Percentiles rank a stretch among this genome's conserved stretches.
Evolutionary conservation across 345 rosid species (phyloP).

Genomic region (Citrus trifoliata): DNA sequence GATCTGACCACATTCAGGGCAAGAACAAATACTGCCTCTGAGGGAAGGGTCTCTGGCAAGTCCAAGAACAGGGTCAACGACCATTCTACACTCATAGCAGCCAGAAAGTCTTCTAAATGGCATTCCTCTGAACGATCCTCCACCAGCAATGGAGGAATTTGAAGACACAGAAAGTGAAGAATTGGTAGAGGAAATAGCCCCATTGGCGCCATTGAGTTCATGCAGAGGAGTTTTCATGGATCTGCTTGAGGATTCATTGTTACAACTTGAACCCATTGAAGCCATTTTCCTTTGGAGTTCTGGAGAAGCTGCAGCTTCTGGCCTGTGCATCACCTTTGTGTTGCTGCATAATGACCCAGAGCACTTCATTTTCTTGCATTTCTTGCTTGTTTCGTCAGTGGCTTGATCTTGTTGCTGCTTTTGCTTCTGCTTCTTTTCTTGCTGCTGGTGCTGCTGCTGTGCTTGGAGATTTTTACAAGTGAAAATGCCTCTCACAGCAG

Average conservation of each 20-base stretch:
- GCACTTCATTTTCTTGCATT: conserved; percentile 68
- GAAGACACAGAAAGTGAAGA: conserved; percentile 44
- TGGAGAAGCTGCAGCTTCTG: conserved; percentile 35
- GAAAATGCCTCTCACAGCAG: conserved; percentile 49
- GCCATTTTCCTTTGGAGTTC: conserved; percentile 46
- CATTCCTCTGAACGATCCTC: conserved; percentile 49
- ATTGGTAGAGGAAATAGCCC: conserved; percentile 33
- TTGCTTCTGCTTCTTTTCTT: not conserved
- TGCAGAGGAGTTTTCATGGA: conserved; percentile 50
- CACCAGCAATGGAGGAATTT: conserved; percentile 24
- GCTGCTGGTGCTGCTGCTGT: conserved; percentile 19
- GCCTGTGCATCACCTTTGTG: conserved; percentile 58
- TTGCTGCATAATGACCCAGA: conserved; percentile 80
- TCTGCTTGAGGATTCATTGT: conserved; percentile 37
- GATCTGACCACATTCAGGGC: conserved; percentile 70
- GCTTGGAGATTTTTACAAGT: conserved; percentile 37
- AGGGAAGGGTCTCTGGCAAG: conserved; percentile 51
- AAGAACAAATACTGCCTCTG: conserved; percentile 50
- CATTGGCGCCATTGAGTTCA: conserved; percentile 29
- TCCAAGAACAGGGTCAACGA: conserved; percentile 70
- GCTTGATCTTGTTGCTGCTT: conserved; percentile 20
- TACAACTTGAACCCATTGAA: conserved; percentile 17
- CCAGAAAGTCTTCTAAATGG: conserved; percentile 71
- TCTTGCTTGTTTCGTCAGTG: conserved; percentile 41
- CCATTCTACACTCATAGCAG: conserved; percentile 78